Base-by-base conservation (phyloP, 805 yeast genomes). In the Vanderwaltozyma yarrowii region DNA sequence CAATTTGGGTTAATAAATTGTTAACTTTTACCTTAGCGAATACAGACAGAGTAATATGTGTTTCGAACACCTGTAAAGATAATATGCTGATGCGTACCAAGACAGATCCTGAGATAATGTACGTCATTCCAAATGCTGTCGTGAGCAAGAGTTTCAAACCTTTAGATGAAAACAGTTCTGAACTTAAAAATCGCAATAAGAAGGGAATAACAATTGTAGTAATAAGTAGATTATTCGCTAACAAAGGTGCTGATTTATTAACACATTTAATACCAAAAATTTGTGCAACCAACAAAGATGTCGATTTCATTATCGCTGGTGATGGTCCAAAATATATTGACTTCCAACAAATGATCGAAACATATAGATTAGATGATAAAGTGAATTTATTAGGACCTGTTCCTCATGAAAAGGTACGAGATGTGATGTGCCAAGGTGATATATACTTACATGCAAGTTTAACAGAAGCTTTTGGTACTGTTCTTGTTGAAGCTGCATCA, bases 401-500 rank as follows among this genome's bases (percentile, higher is more conserved):
- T 0, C 75, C 81, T 30, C 99, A 92, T 56, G 97, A 92, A 56
- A 79, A 82, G 48, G 98, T 92, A 8, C 67, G 97, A 35, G 86
- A 88, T 48, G 83, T 89, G 11, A 85, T 92, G 95, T 77, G 87
- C 5, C 74, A 77, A 45, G 99, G 98, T 15, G 94, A 92, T 51
- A 89, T 92, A 10, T 92, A 88, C 56, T 61, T 92, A 21, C 97
- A 92, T 60, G 88, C 98, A 0, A 79, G 96, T 1, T 67, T 92
- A 30, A 92, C 97, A 0, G 99, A 92, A 57, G 98, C 97, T 0
- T 92, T 92, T 62, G 99, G 99, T 2, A 92, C 98, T 0, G 97
- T 86, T 0, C 64, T 92, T 10, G 95, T 92, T 0, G 99, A 92
- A 56, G 99, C 99, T 0, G 98, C 96, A 0, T 81, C 95, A 1